Evolutionary conservation across 1,284 basidiomycete species (phyloP).

Genomic region (Mycena sp.): DNA sequence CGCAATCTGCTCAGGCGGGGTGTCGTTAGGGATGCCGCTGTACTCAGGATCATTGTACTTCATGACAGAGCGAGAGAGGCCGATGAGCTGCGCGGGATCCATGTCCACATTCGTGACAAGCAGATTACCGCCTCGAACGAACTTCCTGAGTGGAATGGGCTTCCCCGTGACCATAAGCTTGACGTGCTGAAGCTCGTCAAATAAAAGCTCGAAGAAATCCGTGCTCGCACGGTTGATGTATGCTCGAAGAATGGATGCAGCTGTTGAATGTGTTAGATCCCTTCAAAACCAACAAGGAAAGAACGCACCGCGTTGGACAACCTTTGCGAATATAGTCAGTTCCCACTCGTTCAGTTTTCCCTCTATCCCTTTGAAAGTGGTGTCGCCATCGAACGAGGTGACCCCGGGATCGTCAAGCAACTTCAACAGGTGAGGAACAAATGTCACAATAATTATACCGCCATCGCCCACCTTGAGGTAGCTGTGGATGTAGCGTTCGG

Average conservation of each 20-base stretch:
- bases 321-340: background rate
- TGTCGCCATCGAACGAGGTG: background rate
- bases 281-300: background rate
- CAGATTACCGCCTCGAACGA: background rate
- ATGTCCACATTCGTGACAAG: background rate
- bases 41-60: slow-evolving; percentile 3
- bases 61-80: background rate
- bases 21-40: background rate
- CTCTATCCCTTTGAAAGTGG: background rate
- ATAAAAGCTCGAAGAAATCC: slow-evolving; percentile 1
- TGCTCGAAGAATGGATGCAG: background rate
- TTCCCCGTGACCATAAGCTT: slow-evolving; percentile 8
- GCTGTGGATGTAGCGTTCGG: background rate
- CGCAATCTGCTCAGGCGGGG: background rate
- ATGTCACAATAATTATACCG: background rate
- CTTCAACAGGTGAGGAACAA: background rate
- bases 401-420: background rate
- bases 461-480: background rate
- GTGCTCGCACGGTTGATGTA: background rate
- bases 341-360: background rate
- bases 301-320: background rate
- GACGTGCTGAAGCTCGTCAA: slow-evolving; percentile 8
- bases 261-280: background rate
- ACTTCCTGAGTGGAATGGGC: background rate
- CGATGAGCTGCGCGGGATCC: background rate